These are phyloP conservation scores for Holtermanniella nyarrowii DNA, from an alignment of 768 basidiomycete species.

Conservation along the genomic window DNA sequence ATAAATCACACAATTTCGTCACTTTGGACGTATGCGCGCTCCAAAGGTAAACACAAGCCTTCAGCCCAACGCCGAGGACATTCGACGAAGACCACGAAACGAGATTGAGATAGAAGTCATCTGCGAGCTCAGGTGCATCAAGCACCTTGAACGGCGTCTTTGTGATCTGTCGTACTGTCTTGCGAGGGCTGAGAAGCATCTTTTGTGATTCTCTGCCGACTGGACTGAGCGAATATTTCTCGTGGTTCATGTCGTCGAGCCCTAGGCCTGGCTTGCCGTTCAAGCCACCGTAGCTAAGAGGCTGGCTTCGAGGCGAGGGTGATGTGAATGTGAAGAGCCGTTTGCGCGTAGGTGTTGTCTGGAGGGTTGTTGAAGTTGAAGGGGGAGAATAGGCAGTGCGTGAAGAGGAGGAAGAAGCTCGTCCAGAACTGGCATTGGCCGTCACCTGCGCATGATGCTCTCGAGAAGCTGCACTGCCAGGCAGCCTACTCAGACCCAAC, in stretches of 20 bases:
- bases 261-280: conserved; percentile 21
- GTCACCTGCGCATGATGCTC: conserved; percentile 22
- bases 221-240: conserved; percentile 82
- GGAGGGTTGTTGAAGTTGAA: conserved; percentile 11
- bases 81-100: conserved; percentile 97
- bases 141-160: conserved; percentile 95
- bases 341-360: conserved; percentile 37
- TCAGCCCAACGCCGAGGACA: conserved; percentile 85
- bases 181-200: conserved; percentile 72
- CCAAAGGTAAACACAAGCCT: conserved; percentile 91
- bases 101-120: conserved; percentile 96
- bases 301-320: conserved; percentile 48
- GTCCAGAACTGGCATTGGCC: conserved; percentile 11
- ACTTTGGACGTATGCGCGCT: conserved; percentile 87
- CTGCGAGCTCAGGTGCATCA: conserved; percentile 92
- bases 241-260: conserved; percentile 75
- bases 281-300: conserved; percentile 40
- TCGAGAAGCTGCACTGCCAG: conserved; percentile 26
- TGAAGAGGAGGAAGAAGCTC: conserved; percentile 13
- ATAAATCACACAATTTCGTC: conserved; percentile 77
- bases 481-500: conserved; percentile 27
- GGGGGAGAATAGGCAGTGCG: conserved; percentile 32
- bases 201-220: conserved; percentile 71
- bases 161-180: conserved; percentile 68
- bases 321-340: conserved; percentile 38